Conservation (phyloP, 768 basidiomycete genomes). For the Sutorius australiensis region DNA sequence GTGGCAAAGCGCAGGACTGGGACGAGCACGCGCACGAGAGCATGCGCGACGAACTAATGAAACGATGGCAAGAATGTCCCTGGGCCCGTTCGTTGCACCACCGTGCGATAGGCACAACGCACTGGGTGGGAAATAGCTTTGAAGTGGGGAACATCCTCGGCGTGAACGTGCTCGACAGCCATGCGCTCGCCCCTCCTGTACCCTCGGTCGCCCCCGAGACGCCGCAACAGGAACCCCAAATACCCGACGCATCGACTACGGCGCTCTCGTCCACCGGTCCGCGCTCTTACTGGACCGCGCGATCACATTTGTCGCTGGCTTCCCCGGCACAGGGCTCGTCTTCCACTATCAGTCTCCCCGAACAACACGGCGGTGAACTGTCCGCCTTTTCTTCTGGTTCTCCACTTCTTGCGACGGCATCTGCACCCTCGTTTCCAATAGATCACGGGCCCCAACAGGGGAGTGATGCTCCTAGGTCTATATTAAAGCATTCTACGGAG, state of each 20-base stretch:
- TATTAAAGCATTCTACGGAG: constrained; percentile 19
- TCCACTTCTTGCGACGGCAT: constrained; percentile 16
- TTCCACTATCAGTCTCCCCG: constrained; percentile 15
- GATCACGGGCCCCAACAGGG: constrained; percentile 6
- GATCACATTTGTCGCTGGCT: constrained; percentile 13
- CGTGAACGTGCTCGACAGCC: constrained; percentile 49
- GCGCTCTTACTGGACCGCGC: constrained; percentile 23
- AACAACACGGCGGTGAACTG: constrained; percentile 6
- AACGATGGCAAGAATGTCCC: constrained; percentile 61
- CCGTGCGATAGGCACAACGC: constrained; percentile 16
- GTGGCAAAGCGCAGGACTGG: constrained; percentile 68
- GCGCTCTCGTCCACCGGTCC: constrained; percentile 20
- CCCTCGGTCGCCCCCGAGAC: constrained; percentile 1
- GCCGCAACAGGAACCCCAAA: background rate
- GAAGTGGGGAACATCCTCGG: constrained; percentile 77
- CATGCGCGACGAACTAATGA: constrained; percentile 53
- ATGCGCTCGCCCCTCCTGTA: constrained; percentile 3
- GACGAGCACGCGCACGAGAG: constrained; percentile 48
- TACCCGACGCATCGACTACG: constrained; percentile 16
- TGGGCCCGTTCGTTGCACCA: constrained; percentile 50
- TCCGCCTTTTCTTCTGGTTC: constrained; percentile 24
- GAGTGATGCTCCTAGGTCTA: constrained; percentile 18
- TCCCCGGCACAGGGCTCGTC: constrained; percentile 9
- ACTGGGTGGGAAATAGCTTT: constrained; percentile 74
- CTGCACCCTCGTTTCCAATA: constrained; percentile 9